Percentiles rank a stretch among this genome's conserved stretches.
phyloP scores from a whole-genome alignment of 1,284 basidiomycete species.

The Cryptococcus neoformans region DNA sequence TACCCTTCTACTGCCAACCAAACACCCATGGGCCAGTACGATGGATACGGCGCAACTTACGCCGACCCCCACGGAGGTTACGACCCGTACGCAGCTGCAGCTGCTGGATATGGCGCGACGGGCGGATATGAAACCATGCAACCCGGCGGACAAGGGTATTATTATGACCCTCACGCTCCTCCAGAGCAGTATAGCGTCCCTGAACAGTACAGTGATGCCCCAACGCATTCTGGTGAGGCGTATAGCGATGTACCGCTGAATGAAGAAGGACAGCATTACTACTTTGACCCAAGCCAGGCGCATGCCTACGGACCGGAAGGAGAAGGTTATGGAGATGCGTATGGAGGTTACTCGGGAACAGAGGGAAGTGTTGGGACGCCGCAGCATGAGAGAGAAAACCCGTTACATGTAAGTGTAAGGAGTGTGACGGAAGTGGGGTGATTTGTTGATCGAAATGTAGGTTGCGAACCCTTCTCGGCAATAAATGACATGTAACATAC shows the following conservation, averaged over 20 bases:
- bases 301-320: slow-evolving; percentile 19
- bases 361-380: slow-evolving; percentile 8
- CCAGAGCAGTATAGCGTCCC: slow-evolving; percentile 1
- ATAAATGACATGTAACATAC: background rate
- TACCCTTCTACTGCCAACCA: slow-evolving; percentile 44
- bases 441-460: slow-evolving; percentile 1
- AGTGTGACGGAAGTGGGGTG: no score
- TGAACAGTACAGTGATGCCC: background rate
- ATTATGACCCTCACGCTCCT: slow-evolving; percentile 2
- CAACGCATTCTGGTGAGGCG: slow-evolving; percentile 1
- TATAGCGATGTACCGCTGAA: slow-evolving; percentile 7
- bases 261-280: slow-evolving; percentile 22
- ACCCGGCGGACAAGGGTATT: slow-evolving; percentile 5
- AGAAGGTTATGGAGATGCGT: slow-evolving; percentile 16
- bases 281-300: slow-evolving; percentile 41
- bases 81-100: slow-evolving; percentile 7
- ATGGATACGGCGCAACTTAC: slow-evolving; percentile 42
- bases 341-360: slow-evolving; percentile 17
- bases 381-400: slow-evolving; percentile 24
- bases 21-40: slow-evolving; percentile 48
- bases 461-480: slow-evolving; percentile 15
- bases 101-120: slow-evolving; percentile 1
- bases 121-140: slow-evolving; percentile 17
- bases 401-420: slow-evolving; percentile 9
- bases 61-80: slow-evolving; percentile 3